These are phyloP conservation scores for Aspergillus ibericus DNA, from an alignment of 2,329 filamentous ascomycete genomes.

Conservation along the genomic window DNA sequence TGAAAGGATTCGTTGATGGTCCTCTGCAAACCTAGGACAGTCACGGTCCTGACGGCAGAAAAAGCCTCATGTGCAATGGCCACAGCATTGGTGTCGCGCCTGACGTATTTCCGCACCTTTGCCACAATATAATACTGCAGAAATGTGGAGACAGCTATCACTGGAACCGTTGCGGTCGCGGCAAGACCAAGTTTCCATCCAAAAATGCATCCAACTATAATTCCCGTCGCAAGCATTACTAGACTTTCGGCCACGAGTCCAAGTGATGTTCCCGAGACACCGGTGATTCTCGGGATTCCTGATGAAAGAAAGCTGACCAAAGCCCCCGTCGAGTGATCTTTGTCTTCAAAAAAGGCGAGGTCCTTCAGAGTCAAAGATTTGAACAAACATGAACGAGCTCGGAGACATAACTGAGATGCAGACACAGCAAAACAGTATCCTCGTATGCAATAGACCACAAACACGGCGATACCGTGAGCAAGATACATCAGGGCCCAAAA, in stretches of 20 bases:
- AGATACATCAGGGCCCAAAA: conserved; percentile 17
- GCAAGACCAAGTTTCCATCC: conserved; percentile 14
- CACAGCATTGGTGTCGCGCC: neutral
- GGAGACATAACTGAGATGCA: conserved; percentile 11
- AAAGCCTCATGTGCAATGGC: conserved; percentile 6
- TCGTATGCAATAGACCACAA: conserved; percentile 8
- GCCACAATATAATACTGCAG: conserved; percentile 3
- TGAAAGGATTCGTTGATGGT: conserved; percentile 2
- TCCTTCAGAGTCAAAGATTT: neutral
- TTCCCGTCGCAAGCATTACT: conserved; percentile 2
- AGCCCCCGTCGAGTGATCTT: neutral
- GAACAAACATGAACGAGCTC: conserved; percentile 6
- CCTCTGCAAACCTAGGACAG: conserved; percentile 1
- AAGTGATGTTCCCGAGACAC: conserved; percentile 4
- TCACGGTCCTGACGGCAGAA: conserved; percentile 12
- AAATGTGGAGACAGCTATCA: conserved; percentile 5
- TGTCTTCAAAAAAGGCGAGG: conserved; percentile 9
- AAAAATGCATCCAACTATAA: conserved; percentile 3
- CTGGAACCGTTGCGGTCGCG: conserved; percentile 7
- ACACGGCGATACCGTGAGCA: conserved; percentile 8
- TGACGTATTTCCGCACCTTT: neutral
- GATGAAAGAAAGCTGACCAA: neutral
- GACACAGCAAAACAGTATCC: conserved; percentile 15
- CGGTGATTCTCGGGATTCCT: neutral
- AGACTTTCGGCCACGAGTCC: conserved; percentile 6